A percentile compares a stretch with the other conserved stretches of the same genome.
Evolutionary conservation across 805 yeast genomes (phyloP).

Genomic region (Myxozyma melibiosi): DNA sequence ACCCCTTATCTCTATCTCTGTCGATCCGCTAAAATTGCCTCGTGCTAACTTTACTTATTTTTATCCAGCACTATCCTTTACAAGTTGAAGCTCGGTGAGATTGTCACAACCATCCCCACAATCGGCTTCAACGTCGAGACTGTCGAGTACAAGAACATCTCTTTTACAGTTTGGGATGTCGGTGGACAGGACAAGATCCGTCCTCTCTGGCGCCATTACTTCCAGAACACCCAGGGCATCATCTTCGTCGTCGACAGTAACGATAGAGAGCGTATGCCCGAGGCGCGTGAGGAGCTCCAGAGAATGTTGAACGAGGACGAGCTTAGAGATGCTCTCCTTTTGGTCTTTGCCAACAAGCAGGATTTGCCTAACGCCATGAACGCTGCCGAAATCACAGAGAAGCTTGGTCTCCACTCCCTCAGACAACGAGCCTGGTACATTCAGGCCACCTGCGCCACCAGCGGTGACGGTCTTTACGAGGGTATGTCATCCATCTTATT

Average conservation of each 20-base stretch:
- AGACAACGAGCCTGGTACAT: slow-evolving; percentile 85
- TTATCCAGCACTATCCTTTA: slow-evolving; percentile 62
- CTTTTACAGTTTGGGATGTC: slow-evolving; percentile 90
- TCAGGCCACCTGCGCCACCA: slow-evolving; percentile 84
- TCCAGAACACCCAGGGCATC: slow-evolving; percentile 88
- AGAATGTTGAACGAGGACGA: slow-evolving; percentile 82
- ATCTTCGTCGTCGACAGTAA: slow-evolving; percentile 88
- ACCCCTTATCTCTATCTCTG: not conserved
- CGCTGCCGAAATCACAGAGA: slow-evolving; percentile 78
- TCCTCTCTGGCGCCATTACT: slow-evolving; percentile 94
- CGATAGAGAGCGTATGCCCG: slow-evolving; percentile 70
- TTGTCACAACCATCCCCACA: slow-evolving; percentile 78
- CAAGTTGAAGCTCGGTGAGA: slow-evolving; percentile 52
- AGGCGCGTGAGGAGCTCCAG: slow-evolving; percentile 74
- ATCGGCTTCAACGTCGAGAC: slow-evolving; percentile 78
- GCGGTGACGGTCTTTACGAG: slow-evolving; percentile 88
- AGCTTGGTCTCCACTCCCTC: slow-evolving; percentile 62
- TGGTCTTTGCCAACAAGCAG: slow-evolving; percentile 88
- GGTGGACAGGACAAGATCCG: slow-evolving; percentile 94
- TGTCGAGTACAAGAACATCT: slow-evolving; percentile 75
- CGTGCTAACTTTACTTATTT: not conserved
- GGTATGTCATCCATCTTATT: slow-evolving; percentile 45
- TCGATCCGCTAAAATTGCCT: no score
- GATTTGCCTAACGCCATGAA: slow-evolving; percentile 71
- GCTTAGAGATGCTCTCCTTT: slow-evolving; percentile 73